Evolutionary conservation across 2,329 filamentous ascomycete species (phyloP), one percentile per base, ranked within the genome.

Genomic region (Curvularia hawaiiensis): DNA sequence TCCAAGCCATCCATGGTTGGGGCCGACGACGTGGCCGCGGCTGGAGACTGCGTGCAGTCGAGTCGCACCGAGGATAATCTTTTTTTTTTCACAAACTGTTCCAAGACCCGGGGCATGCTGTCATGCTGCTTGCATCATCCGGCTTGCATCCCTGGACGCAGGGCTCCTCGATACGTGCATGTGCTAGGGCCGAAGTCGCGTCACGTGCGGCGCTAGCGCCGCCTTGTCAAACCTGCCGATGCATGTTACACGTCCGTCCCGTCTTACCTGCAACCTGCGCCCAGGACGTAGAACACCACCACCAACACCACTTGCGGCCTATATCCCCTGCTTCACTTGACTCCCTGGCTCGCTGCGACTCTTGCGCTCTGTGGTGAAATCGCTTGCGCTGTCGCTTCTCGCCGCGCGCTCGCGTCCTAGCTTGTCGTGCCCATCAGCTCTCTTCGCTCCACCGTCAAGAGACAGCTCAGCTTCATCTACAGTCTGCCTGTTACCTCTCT

Each of bases 401-500:
- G 58, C 62, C 59, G 58, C 57, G 62, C 54, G 52, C 60, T 65
- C 63, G 70, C 65, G 62, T 61, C 60, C 56, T 64, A 70, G 66
- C 65, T 59, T 67, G 54, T 59, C 68, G 60, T 61, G 57, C 51
- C 52, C 59, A 45, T 54, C 59, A 55, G 53, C 60, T 58, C 58
- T 52, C 61, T 59, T 56, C 44, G 59, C 65, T 65, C 67, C 33
- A 1, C 52, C 67, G 58, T 54, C 56, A 61, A 50, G 54, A 65
- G 63, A 66, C 63, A 64, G 56, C 62, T 61, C 68, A 61, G 49
- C 60, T 61, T 63, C 60, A 65, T 64, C 61, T 60, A 61, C 66
- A 52, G 49, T 64, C 59, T 59, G 51, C 61, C 63, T 67, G 63
- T 63, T 62, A 66, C 63, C 60, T 62, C 65, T 62, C 60, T 74